Evolutionary conservation across 116 monocot genomes (phyloP).

Genomic region (Zostera marina): DNA sequence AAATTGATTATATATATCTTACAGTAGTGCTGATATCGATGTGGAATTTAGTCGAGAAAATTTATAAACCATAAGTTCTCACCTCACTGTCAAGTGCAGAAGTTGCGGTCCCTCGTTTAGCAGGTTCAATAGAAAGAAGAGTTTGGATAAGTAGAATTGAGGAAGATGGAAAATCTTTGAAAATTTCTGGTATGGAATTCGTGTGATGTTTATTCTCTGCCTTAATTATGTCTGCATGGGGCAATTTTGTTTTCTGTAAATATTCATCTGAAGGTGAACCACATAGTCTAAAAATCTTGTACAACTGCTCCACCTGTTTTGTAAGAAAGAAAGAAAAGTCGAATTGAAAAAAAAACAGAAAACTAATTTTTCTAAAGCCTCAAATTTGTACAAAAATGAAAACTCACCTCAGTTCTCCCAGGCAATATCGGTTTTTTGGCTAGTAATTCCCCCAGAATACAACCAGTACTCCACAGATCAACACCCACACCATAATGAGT

Average conservation of each 20-base stretch:
- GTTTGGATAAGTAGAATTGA: constrained; percentile 66
- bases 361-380: too few species aligned
- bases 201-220: too few species aligned
- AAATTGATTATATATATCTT: neutral
- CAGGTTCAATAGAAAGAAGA: constrained; percentile 83
- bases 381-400: too few species aligned
- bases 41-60: neutral
- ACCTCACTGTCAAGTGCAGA: constrained; percentile 58
- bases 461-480: constrained; percentile 88
- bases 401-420: constrained; percentile 67
- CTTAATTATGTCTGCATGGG: constrained; percentile 78
- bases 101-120: constrained; percentile 56
- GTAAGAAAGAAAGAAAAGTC: too few species aligned
- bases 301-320: constrained; percentile 71
- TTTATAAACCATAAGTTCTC: constrained; percentile 17
- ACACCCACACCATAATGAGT: constrained; percentile 72
- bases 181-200: constrained; percentile 69
- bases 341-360: too few species aligned
- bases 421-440: too few species aligned
- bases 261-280: constrained; percentile 90
- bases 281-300: constrained; percentile 87
- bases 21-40: too few species aligned
- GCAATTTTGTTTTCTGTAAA: constrained; percentile 87
- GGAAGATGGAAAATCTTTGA: constrained; percentile 69
- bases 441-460: constrained; percentile 70